phyloP scores from a whole-genome alignment of 306 rosid species.

The Cicer judaicum region DNA sequence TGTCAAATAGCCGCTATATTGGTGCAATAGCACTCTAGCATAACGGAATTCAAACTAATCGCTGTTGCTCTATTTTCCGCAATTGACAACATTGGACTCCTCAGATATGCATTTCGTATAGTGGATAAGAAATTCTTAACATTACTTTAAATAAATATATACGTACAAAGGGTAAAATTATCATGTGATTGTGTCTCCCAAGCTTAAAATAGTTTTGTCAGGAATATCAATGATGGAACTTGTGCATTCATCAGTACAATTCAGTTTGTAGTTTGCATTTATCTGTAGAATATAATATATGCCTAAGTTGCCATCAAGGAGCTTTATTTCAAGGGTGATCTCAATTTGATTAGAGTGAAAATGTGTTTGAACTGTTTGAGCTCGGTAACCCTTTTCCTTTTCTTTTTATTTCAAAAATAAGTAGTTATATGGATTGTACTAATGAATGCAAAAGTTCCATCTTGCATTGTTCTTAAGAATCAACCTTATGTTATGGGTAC shows the following conservation, averaged over 20 bases:
- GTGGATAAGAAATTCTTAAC: background rate
- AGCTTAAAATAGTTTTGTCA: constrained; percentile 4
- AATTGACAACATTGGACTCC: background rate
- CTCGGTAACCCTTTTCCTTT: background rate
- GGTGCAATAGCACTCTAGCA: no score
- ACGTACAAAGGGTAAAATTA: background rate
- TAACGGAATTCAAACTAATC: no score
- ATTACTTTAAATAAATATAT: background rate
- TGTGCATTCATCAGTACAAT: background rate
- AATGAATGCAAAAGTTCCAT: background rate
- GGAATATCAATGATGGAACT: background rate
- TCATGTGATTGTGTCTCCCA: background rate
- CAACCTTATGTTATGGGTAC: background rate
- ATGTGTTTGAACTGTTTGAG: background rate
- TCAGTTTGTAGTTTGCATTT: background rate
- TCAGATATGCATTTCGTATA: constrained; percentile 9
- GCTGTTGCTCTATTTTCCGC: no score
- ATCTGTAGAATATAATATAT: background rate
- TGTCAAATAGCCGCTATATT: no score
- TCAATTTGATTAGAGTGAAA: constrained; percentile 10
- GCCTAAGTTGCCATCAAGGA: background rate
- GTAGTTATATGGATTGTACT: background rate
- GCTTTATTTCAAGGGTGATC: background rate
- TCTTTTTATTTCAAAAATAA: background rate
- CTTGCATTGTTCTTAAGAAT: constrained; percentile 15